phyloP scores from a whole-genome alignment of 202 grass and related monocot genomes.

The Carex arenaria region DNA sequence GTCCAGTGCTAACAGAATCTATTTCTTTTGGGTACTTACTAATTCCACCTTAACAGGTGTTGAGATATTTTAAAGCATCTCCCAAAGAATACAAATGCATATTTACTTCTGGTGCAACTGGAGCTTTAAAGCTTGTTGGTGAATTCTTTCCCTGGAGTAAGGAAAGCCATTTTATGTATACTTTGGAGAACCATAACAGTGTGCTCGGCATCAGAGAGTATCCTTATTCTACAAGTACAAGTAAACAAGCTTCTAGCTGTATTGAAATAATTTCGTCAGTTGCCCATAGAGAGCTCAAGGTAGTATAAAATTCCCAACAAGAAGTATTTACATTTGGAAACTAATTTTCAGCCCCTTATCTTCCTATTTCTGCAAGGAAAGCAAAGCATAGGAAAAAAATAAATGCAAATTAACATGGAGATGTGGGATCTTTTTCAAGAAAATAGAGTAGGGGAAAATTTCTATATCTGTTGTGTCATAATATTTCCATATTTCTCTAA shows the following conservation, averaged over 20 bases:
- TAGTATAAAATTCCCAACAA: background rate
- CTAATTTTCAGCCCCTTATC: background rate
- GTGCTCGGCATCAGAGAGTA: constrained; percentile 99
- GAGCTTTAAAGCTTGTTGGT: constrained; percentile 80
- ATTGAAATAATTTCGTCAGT: background rate
- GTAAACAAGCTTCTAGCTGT: background rate
- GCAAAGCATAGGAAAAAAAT: background rate
- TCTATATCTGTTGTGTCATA: background rate
- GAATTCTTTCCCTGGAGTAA: constrained; percentile 96
- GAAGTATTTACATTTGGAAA: background rate
- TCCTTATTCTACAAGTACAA: constrained; percentile 37
- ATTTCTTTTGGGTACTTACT: constrained; percentile 15
- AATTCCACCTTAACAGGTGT: constrained; percentile 55
- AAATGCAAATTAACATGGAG: background rate
- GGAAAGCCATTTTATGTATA: constrained; percentile 86
- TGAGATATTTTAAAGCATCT: constrained; percentile 90
- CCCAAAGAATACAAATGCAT: constrained; percentile 85
- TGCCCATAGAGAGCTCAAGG: background rate
- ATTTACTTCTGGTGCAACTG: constrained; percentile 96
- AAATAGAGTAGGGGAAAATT: background rate
- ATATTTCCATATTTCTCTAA: background rate
- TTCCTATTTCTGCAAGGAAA: background rate
- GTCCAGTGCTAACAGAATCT: background rate
- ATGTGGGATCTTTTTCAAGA: background rate
- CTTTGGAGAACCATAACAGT: constrained; percentile 96